Base-by-base conservation (phyloP, 768 basidiomycete species). In the Tephrocybe sp. region DNA sequence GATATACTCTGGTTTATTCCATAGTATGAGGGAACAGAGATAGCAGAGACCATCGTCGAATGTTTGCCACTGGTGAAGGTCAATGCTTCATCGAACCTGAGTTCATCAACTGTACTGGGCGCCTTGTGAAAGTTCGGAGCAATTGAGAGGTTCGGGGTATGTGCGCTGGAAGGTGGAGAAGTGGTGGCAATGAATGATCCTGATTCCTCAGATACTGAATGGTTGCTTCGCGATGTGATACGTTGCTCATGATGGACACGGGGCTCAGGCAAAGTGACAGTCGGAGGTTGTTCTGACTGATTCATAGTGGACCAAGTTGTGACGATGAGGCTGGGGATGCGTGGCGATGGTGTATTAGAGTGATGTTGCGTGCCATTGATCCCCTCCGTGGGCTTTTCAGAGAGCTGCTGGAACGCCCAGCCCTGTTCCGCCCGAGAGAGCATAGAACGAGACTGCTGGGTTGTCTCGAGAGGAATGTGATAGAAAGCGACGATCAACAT, bases 401-500 rank as follows among this genome's bases (percentile, higher is more conserved):
- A 45, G 22, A 36, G 44, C 30, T 47, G 51, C 40, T 38, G 48
- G 26, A 39, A 53, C 17, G 52, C 45, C 48, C 43, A 39, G 23
- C 34, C 43, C 36, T 41, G 30, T 13, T 48, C 47, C 32, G 22
- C 51, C 35, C 26, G 9, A 32, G 22, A 35, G 23, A 11, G 16
- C 20, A 5, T 23, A 10, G n/a, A 12, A 22, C n/a, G 23, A 41
- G 30, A 13, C 14, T 39, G 52, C 26, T 42, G 53, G 7, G 26
- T 3, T 52, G 58, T 16, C 22, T 34, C 23, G 57, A 58, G 17
- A 52, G 51, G 10, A 57, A 14, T 14, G 16, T 42, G 53, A 49
- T 68, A 65, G 52, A 76, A 73, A n/a, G 75, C 67, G 31, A 66
- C 59, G 45, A 85, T 69, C 53, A 86, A 76, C 52, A 75, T 66